These are phyloP conservation scores for Plantago major DNA, from an alignment of 257 asterid genomes.

Conservation along the genomic window DNA sequence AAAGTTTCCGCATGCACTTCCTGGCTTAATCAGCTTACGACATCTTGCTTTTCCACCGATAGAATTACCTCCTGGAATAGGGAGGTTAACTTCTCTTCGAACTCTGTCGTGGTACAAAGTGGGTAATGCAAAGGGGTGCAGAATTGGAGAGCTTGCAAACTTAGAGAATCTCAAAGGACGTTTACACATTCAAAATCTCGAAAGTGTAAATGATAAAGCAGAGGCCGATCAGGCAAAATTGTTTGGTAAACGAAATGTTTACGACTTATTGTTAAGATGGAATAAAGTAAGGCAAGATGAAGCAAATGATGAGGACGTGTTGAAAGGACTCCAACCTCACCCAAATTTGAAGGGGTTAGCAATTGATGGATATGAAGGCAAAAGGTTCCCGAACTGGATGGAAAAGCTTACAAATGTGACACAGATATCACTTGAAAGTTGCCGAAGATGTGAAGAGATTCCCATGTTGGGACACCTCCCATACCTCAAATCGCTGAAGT, in stretches of 20 bases:
- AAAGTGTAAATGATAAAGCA: constrained; percentile 13
- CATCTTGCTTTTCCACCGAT: no score
- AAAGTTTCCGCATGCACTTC: no score
- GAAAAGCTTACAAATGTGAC: background rate
- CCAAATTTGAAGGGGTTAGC: constrained; percentile 8
- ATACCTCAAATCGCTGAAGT: no score
- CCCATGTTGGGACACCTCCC: constrained; percentile 27
- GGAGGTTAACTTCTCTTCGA: no score
- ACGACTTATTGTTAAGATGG: background rate
- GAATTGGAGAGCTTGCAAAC: constrained; percentile 16
- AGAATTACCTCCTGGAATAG: no score
- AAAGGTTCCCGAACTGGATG: constrained; percentile 22
- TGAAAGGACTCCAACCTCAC: constrained; percentile 31
- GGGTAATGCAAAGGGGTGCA: constrained; percentile 8
- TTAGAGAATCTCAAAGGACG: constrained; percentile 5
- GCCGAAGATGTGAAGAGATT: constrained; percentile 7
- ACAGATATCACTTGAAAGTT: no score
- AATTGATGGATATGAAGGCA: no score
- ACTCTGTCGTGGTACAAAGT: background rate
- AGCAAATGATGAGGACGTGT: background rate
- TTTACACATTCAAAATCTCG: constrained; percentile 15
- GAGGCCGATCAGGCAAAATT: constrained; percentile 18
- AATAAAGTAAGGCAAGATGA: background rate
- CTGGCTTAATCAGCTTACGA: no score
- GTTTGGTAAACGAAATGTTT: background rate